Evolutionary conservation across 2,329 filamentous ascomycete species (phyloP).

Genomic region (Penicillium verrucosum): DNA sequence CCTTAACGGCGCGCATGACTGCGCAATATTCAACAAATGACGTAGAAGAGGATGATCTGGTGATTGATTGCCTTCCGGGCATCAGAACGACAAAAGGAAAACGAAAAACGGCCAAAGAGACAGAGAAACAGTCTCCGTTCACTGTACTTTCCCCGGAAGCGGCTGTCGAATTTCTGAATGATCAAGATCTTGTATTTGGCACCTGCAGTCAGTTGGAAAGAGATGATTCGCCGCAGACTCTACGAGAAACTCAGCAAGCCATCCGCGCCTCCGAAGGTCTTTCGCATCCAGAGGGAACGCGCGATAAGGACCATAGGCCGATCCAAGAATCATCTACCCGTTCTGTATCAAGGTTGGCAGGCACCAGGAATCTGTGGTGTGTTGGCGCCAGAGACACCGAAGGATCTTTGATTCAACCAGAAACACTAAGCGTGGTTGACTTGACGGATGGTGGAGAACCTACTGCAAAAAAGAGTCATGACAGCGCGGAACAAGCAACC

Average conservation of each 20-base stretch:
- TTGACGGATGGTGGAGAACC: conserved; percentile 27
- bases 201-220: conserved; percentile 78
- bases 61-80: conserved; percentile 5
- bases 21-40: conserved; percentile 59
- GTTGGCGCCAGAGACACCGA: conserved; percentile 65
- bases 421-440: conserved; percentile 59
- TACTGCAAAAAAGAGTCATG: conserved; percentile 3
- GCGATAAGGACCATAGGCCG: background rate
- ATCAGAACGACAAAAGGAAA: conserved; percentile 18
- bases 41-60: conserved; percentile 14
- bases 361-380: conserved; percentile 60
- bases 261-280: conserved; percentile 31
- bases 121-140: conserved; percentile 44
- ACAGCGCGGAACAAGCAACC: background rate
- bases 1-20: conserved; percentile 74
- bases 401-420: conserved; percentile 62
- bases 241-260: conserved; percentile 31
- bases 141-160: conserved; percentile 66
- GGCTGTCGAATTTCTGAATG: conserved; percentile 62
- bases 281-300: conserved; percentile 3
- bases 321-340: conserved; percentile 5
- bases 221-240: conserved; percentile 66
- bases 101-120: conserved; percentile 26
- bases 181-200: conserved; percentile 78
- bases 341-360: conserved; percentile 25